phyloP scores from a whole-genome alignment of 768 basidiomycete genomes.

The Leccinum obscurum region DNA sequence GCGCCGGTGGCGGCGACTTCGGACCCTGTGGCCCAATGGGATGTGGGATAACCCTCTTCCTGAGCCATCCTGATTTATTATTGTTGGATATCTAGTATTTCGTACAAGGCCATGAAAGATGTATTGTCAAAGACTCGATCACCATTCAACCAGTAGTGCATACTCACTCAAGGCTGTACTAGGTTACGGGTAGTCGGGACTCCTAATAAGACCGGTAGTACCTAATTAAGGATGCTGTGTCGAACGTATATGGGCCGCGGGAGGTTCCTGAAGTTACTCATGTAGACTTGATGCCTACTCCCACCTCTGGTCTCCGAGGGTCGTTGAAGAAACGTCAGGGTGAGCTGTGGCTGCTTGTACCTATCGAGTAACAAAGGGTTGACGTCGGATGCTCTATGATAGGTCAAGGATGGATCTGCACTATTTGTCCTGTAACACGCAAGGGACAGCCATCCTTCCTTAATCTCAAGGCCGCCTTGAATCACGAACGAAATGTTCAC shows the following conservation, averaged over 20 bases:
- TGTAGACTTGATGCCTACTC: slow-evolving; percentile 23
- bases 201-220: too few relatives aligned
- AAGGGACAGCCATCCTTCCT: slow-evolving; percentile 23
- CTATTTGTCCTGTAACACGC: slow-evolving; percentile 29
- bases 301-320: slow-evolving; percentile 21
- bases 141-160: too few relatives aligned
- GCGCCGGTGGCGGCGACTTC: slow-evolving; percentile 39
- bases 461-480: slow-evolving; percentile 29
- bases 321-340: slow-evolving; percentile 23
- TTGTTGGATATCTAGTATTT: not conserved
- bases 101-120: not conserved
- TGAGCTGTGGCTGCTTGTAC: slow-evolving; percentile 6
- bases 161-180: too few relatives aligned
- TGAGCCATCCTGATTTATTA: slow-evolving; percentile 50
- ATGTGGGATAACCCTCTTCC: slow-evolving; percentile 71
- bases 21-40: slow-evolving; percentile 76
- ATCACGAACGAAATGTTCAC: slow-evolving; percentile 31
- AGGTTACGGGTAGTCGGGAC: too few relatives aligned
- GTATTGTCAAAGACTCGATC: too few relatives aligned
- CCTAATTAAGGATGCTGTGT: slow-evolving; percentile 37
- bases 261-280: slow-evolving; percentile 4
- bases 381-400: slow-evolving; percentile 1
- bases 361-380: not conserved
- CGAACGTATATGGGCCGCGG: not conserved
- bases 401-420: slow-evolving; percentile 36